Conservation (phyloP, 2,329 filamentous ascomycete species). For the Cytospora leucostoma region DNA sequence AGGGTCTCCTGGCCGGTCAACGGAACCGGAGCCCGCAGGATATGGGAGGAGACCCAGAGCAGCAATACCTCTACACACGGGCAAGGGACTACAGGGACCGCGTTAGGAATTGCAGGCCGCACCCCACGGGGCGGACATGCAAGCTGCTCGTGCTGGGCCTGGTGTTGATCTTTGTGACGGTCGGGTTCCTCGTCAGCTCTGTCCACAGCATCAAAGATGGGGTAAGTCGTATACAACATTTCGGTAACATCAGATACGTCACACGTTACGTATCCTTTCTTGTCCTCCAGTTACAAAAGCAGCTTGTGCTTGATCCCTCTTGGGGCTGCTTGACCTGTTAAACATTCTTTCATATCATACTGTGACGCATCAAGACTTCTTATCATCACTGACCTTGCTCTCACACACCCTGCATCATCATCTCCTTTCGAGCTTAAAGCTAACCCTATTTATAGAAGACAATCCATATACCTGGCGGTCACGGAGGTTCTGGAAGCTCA, state of each 20-base stretch:
- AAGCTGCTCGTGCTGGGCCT: constrained; percentile 34
- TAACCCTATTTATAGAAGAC: constrained; percentile 22
- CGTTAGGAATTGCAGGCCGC: constrained; percentile 34
- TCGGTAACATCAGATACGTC: neutral
- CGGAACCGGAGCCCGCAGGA: constrained; percentile 19
- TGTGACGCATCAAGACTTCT: neutral
- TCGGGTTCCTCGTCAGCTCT: constrained; percentile 37
- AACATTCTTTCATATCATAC: neutral
- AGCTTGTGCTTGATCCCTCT: neutral
- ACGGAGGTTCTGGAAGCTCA: constrained; percentile 1
- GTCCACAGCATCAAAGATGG: constrained; percentile 33
- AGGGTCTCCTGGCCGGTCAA: constrained; percentile 42
- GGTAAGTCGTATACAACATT: constrained; percentile 31
- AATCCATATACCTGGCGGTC: constrained; percentile 12
- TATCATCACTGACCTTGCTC: neutral
- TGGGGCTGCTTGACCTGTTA: neutral
- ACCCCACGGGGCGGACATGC: constrained; percentile 34
- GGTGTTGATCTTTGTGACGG: constrained; percentile 36
- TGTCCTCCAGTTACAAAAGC: neutral
- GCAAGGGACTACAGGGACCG: constrained; percentile 32
- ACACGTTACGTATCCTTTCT: neutral
- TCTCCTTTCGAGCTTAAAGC: neutral
- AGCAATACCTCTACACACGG: constrained; percentile 11
- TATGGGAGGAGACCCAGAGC: constrained; percentile 41
- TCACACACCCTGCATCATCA: neutral